These are phyloP conservation scores for Phlyctochytrium bullatum DNA, from an alignment of 192 early-diverging fungal species.

Conservation along the genomic window DNA sequence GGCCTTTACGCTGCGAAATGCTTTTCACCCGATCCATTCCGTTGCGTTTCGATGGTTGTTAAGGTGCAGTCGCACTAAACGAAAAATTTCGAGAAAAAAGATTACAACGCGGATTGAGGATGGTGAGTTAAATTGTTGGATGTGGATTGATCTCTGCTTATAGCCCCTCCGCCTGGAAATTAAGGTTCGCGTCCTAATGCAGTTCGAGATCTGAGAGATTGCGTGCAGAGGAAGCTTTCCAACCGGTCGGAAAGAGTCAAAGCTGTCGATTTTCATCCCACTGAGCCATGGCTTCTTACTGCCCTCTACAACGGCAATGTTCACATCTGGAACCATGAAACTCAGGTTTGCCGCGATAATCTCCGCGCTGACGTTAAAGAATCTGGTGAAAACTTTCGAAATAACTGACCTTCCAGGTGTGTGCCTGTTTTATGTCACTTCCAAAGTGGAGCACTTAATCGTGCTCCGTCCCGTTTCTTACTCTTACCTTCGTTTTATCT, in stretches of 20 bases:
- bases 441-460: no score
- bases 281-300: slow-evolving; percentile 97
- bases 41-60: no score
- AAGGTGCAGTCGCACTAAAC: no score
- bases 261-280: slow-evolving; percentile 96
- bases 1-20: no score
- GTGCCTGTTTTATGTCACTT: no score
- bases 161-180: slow-evolving; percentile 55
- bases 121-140: no score
- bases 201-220: not conserved
- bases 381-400: slow-evolving; percentile 95
- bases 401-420: slow-evolving; percentile 87
- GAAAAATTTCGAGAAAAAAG: no score
- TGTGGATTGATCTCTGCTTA: no score
- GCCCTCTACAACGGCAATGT: slow-evolving; percentile 94
- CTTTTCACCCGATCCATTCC: no score
- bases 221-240: slow-evolving; percentile 56
- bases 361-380: slow-evolving; percentile 42
- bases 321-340: slow-evolving; percentile 99
- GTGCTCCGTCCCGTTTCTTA: not conserved
- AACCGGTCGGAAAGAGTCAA: slow-evolving; percentile 90
- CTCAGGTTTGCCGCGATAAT: slow-evolving; percentile 55
- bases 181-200: slow-evolving; percentile 24
- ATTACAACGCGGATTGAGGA: no score
- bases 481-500: not conserved